phyloP scores from a whole-genome alignment of 78 protist genomes.

The Acrasis kona region DNA sequence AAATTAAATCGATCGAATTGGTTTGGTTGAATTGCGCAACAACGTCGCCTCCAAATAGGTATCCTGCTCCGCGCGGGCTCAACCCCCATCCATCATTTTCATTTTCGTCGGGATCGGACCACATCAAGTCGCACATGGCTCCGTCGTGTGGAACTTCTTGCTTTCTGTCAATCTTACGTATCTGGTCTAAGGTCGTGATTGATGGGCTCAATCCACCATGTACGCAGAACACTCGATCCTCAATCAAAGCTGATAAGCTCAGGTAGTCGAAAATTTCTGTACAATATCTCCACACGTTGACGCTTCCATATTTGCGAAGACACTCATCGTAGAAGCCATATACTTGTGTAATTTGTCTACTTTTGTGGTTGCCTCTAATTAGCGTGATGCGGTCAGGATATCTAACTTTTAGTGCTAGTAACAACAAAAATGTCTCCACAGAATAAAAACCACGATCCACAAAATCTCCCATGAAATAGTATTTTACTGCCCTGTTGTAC shows the following conservation, averaged over 20 bases:
- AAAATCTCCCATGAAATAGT: slow-evolving; percentile 98
- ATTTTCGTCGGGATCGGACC: slow-evolving; percentile 60
- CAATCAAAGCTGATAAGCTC: slow-evolving; percentile 86
- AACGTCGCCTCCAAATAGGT: slow-evolving; percentile 40
- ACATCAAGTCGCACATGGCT: slow-evolving; percentile 57
- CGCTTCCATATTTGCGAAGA: slow-evolving; percentile 92
- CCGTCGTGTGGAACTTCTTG: slow-evolving; percentile 71
- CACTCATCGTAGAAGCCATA: slow-evolving; percentile 99
- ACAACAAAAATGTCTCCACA: slow-evolving; percentile 93
- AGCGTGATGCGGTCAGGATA: slow-evolving; percentile 93
- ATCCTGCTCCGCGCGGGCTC: slow-evolving; percentile 42
- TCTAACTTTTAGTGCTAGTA: slow-evolving; percentile 92
- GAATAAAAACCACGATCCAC: slow-evolving; percentile 98
- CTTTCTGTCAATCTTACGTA: slow-evolving; percentile 26
- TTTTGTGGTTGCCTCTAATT: slow-evolving; percentile 99
- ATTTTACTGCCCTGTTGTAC: too few species aligned
- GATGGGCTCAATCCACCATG: slow-evolving; percentile 92
- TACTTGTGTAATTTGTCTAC: slow-evolving; percentile 96
- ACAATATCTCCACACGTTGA: slow-evolving; percentile 95
- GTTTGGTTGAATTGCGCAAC: slow-evolving; percentile 20
- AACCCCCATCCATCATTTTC: slow-evolving; percentile 24
- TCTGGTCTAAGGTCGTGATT: slow-evolving; percentile 26
- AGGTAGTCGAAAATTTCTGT: slow-evolving; percentile 97
- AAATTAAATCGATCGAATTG: slow-evolving; percentile 33
- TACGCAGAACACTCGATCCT: slow-evolving; percentile 82